Evolutionary conservation across 2,329 filamentous ascomycete genomes (phyloP).

Genomic region (Thielaviopsis punctulata): DNA sequence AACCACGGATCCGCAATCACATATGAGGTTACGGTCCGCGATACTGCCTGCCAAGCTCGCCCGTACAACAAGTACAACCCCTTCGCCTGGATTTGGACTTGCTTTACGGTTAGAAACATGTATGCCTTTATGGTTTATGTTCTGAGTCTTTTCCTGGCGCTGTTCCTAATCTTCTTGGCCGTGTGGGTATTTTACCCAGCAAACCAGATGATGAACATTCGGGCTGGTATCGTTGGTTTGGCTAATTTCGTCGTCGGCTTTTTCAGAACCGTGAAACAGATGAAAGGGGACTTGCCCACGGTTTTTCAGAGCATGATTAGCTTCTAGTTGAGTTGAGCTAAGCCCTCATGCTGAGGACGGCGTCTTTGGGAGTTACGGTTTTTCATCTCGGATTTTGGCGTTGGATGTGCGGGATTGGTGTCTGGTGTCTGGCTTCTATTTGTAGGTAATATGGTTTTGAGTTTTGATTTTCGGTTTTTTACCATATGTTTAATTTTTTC

Average conservation of each 20-base stretch:
- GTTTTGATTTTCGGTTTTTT: too few species aligned
- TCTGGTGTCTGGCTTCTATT: too few species aligned
- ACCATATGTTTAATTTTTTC: too few species aligned
- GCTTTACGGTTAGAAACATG: not conserved
- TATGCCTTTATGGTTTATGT: not conserved
- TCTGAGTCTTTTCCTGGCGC: not conserved
- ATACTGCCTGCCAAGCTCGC: not conserved
- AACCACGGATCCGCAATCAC: constrained; percentile 5
- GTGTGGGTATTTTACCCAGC: not conserved
- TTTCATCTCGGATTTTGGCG: too few species aligned
- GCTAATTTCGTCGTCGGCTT: not conserved
- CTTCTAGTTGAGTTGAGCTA: too few species aligned
- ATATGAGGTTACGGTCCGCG: constrained; percentile 1
- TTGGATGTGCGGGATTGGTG: too few species aligned
- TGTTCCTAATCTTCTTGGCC: not conserved
- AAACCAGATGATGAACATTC: not conserved
- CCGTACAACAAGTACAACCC: not conserved
- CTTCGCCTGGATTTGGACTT: not conserved
- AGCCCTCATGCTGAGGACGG: too few species aligned
- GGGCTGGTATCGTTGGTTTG: too few species aligned
- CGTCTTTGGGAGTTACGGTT: too few species aligned
- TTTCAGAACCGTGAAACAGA: not conserved
- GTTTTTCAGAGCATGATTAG: too few species aligned
- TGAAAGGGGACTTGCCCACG: not conserved
- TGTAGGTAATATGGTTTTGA: too few species aligned